Conservation (phyloP, 129 eudicot species). For the Flaveria robusta region DNA sequence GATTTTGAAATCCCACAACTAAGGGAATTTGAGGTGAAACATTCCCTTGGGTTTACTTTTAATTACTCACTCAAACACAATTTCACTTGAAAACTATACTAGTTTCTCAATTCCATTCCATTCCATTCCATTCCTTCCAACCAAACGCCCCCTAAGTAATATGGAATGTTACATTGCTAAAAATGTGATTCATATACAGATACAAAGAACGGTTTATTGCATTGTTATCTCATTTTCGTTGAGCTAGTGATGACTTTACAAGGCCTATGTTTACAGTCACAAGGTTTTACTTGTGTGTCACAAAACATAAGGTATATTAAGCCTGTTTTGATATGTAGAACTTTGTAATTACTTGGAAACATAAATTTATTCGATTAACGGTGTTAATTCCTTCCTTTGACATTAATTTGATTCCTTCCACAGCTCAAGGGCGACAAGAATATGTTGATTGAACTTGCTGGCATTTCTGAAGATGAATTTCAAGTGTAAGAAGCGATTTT, state of each 20-base stretch:
- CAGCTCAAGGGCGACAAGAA: slow-evolving; percentile 89
- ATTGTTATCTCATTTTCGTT: slow-evolving; percentile 74
- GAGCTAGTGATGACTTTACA: slow-evolving; percentile 68
- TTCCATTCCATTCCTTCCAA: too few relatives aligned
- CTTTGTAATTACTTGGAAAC: neutral
- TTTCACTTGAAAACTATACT: too few relatives aligned
- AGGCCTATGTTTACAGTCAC: slow-evolving; percentile 85
- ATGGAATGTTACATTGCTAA: neutral
- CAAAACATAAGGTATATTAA: slow-evolving; percentile 62
- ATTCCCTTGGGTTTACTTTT: too few relatives aligned
- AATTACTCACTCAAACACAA: too few relatives aligned
- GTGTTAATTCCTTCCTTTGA: slow-evolving; percentile 1
- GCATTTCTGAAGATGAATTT: slow-evolving; percentile 82
- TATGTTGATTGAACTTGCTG: slow-evolving; percentile 85
- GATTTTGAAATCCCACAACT: too few relatives aligned
- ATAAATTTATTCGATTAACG: slow-evolving; percentile 7
- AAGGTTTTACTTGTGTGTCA: slow-evolving; percentile 88
- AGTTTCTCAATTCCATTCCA: too few relatives aligned
- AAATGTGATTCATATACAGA: slow-evolving; percentile 39
- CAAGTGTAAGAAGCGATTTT: slow-evolving; percentile 56
- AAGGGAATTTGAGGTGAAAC: too few relatives aligned
- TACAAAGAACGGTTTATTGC: slow-evolving; percentile 79
- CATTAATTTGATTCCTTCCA: slow-evolving; percentile 5
- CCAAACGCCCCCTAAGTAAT: too few relatives aligned
- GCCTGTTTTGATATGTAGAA: neutral